Evolutionary conservation across 768 basidiomycete genomes (phyloP).

Genomic region (Boletus eberwhitei): DNA sequence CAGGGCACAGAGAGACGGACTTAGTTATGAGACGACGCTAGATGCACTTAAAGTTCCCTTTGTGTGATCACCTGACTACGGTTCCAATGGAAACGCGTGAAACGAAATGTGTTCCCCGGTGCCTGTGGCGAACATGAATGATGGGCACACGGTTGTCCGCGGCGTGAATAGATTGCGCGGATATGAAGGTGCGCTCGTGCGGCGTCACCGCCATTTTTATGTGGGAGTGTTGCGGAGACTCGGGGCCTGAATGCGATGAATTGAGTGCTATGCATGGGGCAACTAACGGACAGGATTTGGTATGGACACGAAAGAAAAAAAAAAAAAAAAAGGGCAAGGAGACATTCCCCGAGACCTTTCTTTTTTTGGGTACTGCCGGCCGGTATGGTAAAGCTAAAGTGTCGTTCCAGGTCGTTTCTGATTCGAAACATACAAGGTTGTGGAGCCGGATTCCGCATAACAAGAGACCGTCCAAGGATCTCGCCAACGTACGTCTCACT

Average conservation of each 20-base stretch:
- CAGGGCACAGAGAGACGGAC: not conserved
- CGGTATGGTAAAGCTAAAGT: not conserved
- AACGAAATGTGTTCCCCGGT: constrained; percentile 23
- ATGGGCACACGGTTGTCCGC: constrained; percentile 25
- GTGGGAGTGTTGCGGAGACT: not conserved
- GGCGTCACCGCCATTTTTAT: constrained; percentile 12
- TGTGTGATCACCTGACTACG: constrained; percentile 15
- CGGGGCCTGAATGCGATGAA: constrained; percentile 3
- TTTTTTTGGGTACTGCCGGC: constrained; percentile 1
- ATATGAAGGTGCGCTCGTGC: constrained; percentile 27
- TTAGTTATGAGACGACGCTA: not conserved
- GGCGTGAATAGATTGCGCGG: constrained; percentile 26
- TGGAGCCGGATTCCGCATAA: constrained; percentile 1
- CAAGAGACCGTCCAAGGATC: constrained; percentile 9
- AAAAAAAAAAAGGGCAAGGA: not conserved
- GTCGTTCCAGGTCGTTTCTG: not conserved
- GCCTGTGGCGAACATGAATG: constrained; percentile 28
- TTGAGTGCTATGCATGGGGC: constrained; percentile 6
- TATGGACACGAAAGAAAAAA: not conserved
- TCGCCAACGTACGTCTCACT: constrained; percentile 6
- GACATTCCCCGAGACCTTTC: constrained; percentile 2
- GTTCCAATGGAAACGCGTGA: constrained; percentile 25
- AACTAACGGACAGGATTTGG: not conserved
- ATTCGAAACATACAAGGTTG: constrained; percentile 5
- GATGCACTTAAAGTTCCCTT: not conserved